These are phyloP conservation scores for Venustampulla echinocandica DNA, from an alignment of 495 filamentous ascomycete genomes.

Conservation along the genomic window DNA sequence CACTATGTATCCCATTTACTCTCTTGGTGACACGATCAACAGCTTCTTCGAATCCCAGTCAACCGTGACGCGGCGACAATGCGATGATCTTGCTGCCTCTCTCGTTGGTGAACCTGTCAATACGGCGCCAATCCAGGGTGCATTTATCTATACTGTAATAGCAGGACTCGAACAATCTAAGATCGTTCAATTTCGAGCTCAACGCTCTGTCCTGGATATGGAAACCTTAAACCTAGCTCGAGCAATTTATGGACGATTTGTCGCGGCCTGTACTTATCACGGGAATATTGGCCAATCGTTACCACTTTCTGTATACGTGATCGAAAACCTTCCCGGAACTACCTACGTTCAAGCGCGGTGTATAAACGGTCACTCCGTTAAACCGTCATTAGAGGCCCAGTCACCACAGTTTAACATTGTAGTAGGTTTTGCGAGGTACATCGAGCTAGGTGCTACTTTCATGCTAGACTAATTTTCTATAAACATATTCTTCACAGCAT, in stretches of 20 bases:
- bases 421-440: background rate
- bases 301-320: background rate
- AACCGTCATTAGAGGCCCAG: background rate
- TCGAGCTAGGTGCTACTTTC: no score
- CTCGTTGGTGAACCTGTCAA: background rate
- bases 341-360: background rate
- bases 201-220: background rate
- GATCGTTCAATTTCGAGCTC: slow-evolving; percentile 4
- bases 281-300: background rate
- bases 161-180: background rate
- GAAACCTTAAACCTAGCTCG: background rate
- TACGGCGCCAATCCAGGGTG: background rate
- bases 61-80: background rate
- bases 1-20: background rate
- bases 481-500: background rate
- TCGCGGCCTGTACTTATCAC: background rate
- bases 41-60: background rate
- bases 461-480: background rate
- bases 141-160: slow-evolving; percentile 4
- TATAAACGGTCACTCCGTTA: no score
- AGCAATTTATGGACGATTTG: background rate
- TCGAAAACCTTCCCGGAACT: slow-evolving; percentile 1
- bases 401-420: background rate
- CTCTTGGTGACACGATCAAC: background rate
- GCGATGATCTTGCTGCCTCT: background rate